Conservation (phyloP, 2,329 filamentous ascomycete genomes). For the Aquanectria penicillioides region DNA sequence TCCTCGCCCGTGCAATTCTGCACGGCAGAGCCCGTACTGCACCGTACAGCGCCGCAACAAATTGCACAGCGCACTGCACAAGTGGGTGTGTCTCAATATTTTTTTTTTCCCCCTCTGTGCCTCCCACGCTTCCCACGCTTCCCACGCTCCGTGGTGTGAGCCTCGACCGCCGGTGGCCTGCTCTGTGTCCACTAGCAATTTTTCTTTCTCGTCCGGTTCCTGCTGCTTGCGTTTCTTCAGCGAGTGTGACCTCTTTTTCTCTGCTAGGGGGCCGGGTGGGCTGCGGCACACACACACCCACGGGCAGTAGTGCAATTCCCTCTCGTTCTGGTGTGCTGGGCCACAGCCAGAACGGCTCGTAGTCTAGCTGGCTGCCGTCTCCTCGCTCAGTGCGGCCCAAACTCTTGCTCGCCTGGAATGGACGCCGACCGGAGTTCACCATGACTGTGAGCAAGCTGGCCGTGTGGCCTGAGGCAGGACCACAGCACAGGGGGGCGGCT, state of each 20-base stretch:
- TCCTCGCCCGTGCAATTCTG: constrained; percentile 40
- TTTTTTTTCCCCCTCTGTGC: constrained; percentile 19
- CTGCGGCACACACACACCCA: neutral
- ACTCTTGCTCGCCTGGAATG: constrained; percentile 21
- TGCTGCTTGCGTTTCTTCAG: constrained; percentile 26
- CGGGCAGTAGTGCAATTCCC: constrained; percentile 16
- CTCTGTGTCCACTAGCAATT: constrained; percentile 32
- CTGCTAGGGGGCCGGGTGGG: constrained; percentile 10
- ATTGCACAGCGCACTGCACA: constrained; percentile 29
- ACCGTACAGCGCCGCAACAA: constrained; percentile 26
- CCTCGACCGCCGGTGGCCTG: constrained; percentile 35
- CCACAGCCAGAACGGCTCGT: neutral
- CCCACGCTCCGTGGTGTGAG: constrained; percentile 38
- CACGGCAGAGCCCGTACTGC: constrained; percentile 38
- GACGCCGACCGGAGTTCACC: constrained; percentile 1
- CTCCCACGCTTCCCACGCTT: constrained; percentile 26
- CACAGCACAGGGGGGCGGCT: constrained; percentile 25
- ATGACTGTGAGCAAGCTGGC: neutral
- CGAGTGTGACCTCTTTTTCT: constrained; percentile 29
- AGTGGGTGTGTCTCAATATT: constrained; percentile 23
- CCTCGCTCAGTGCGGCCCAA: neutral
- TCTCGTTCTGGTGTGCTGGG: constrained; percentile 9
- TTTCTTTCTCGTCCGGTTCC: constrained; percentile 18
- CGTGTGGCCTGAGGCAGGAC: constrained; percentile 30
- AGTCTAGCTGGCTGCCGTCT: neutral